A percentile compares a stretch with the other conserved stretches of the same genome.
Conservation (phyloP, 768 basidiomycete genomes). For the Boletus eberwhitei region DNA sequence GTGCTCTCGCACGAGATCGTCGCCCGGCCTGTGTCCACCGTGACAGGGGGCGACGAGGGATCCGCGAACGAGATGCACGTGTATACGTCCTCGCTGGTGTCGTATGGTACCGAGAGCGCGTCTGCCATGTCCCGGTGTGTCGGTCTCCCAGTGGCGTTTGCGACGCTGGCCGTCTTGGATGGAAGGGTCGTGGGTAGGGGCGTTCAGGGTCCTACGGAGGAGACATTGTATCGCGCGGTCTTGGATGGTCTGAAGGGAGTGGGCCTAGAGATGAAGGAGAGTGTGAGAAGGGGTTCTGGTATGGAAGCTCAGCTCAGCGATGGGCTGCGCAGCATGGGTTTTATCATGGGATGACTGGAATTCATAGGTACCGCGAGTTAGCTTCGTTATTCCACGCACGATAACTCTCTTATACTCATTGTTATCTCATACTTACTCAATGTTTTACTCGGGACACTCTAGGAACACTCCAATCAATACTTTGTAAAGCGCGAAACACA, state of each 20-base stretch:
- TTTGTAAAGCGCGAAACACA: background rate
- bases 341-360: background rate
- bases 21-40: constrained; percentile 28
- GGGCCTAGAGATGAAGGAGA: constrained; percentile 41
- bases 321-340: constrained; percentile 17
- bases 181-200: constrained; percentile 53
- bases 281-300: constrained; percentile 38
- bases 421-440: no score
- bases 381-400: background rate
- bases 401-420: background rate
- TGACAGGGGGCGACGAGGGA: background rate
- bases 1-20: constrained; percentile 83
- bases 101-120: constrained; percentile 53
- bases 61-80: constrained; percentile 39
- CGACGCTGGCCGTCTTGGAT: constrained; percentile 67
- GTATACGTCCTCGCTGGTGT: constrained; percentile 63
- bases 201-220: constrained; percentile 64
- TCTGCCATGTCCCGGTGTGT: constrained; percentile 93
- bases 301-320: constrained; percentile 40
- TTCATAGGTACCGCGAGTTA: background rate
- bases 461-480: background rate
- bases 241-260: constrained; percentile 55
- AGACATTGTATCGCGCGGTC: constrained; percentile 59
- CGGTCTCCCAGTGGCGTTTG: constrained; percentile 83
- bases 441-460: background rate